phyloP scores from a whole-genome alignment of 805 yeast species.

The Kodamaea nitidulidarum region DNA sequence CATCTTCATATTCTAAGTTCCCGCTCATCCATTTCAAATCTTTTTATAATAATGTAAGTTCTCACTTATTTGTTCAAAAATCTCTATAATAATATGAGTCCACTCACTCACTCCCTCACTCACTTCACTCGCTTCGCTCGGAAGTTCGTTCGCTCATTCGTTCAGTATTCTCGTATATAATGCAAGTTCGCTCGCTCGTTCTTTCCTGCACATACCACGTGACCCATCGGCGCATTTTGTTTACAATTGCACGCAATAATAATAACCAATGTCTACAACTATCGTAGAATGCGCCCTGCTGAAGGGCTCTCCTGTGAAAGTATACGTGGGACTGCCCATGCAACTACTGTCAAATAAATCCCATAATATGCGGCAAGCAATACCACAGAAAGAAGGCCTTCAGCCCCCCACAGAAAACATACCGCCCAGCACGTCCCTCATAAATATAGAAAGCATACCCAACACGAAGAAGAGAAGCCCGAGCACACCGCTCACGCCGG shows the following conservation, averaged over 20 bases:
- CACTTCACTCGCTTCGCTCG: too few relatives aligned
- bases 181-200: too few relatives aligned
- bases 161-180: too few relatives aligned
- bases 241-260: slow-evolving; percentile 2
- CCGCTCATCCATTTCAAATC: too few relatives aligned
- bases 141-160: too few relatives aligned
- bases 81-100: too few relatives aligned
- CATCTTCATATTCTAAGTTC: too few relatives aligned
- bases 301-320: not conserved
- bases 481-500: slow-evolving; percentile 33
- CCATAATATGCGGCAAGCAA: too few relatives aligned
- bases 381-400: too few relatives aligned
- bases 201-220: slow-evolving; percentile 1
- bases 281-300: not conserved
- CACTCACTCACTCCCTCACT: too few relatives aligned
- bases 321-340: not conserved
- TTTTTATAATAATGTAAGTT: too few relatives aligned
- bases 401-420: not conserved
- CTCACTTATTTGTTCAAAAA: too few relatives aligned
- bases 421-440: not conserved
- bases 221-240: slow-evolving; percentile 2
- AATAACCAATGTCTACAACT: not conserved
- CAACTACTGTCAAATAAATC: not conserved
- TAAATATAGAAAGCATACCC: not conserved
- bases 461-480: slow-evolving; percentile 27